Base-by-base conservation (phyloP, 1,284 basidiomycete species). In the Pseudozyma hubeiensis region DNA sequence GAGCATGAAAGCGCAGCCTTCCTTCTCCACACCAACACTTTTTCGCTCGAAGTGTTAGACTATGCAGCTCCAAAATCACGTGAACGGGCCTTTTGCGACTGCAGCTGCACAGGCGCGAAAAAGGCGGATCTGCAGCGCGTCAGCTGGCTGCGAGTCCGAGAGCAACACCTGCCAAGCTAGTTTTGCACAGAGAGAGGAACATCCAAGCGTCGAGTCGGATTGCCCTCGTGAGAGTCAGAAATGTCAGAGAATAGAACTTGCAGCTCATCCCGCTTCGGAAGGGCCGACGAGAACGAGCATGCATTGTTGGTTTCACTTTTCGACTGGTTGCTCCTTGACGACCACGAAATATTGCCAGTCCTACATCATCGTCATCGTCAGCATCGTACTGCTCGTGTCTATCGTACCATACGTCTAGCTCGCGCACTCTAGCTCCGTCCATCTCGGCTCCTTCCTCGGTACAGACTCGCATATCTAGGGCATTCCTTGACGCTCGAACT, bases 321-420 rank as follows among this genome's bases (percentile, higher is more conserved):
- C 49, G 40, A 24, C 24, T 11, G 40, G 35, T 35, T 49, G 9
- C 33, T 19, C 13, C 7, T 29, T n/a, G 7, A 51, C 49, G 37
- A 51, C 49, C 49, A 51, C 49, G 49, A 14, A 40, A 24, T 35
- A 40, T 19, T 34, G 14, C 14, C 4, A 37, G 35, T 37, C 35
- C 35, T 37, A 14, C 35, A 37, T 37, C 35, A 7, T 41, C 39
- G 2, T 2, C 39, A 2, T 16, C 39, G n/a, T 41, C 39, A 7
- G 7, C 16, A 7, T 41, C 39, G 16, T 16, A 14, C 39, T 14
- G 7, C 13, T 41, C 39, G 7, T 41, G 13, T 41, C 11, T n/a
- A 41, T 7, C 16, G 13, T 41, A 24, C 24, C 24, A 24, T 24
- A 24, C 24, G 24, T 24, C 24, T 24, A 24, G 24, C 24, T 24